Conservation (phyloP, 2,329 filamentous ascomycete genomes). For the Colletotrichum sp. region DNA sequence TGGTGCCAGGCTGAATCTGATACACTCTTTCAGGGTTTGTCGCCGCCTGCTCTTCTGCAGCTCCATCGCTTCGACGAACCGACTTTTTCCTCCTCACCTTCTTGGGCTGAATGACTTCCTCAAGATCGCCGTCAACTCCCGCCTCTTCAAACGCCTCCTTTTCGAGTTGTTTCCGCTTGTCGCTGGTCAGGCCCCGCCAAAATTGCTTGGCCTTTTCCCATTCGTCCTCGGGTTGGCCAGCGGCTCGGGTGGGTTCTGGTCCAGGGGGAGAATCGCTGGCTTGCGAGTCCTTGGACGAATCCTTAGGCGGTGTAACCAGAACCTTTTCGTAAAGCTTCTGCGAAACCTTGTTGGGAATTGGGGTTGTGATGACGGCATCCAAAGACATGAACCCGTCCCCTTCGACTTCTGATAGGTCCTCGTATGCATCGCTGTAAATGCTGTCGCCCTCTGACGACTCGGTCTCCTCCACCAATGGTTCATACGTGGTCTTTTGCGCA, state of each 20-base stretch:
- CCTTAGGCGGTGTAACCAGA: not conserved
- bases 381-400: conserved; percentile 74
- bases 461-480: conserved; percentile 37
- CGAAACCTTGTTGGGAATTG: conserved; percentile 22
- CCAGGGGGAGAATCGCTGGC: not conserved
- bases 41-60: conserved; percentile 2
- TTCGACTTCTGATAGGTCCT: conserved; percentile 71
- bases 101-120: conserved; percentile 34
- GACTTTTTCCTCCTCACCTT: conserved; percentile 40
- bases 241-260: not conserved
- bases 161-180: conserved; percentile 68
- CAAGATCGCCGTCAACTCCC: conserved; percentile 50
- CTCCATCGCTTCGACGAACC: conserved; percentile 23
- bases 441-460: conserved; percentile 53
- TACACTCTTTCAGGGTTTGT: conserved; percentile 35
- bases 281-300: not conserved
- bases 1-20: conserved; percentile 42
- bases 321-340: conserved; percentile 19
- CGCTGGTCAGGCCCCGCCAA: conserved; percentile 69
- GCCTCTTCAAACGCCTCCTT: conserved; percentile 60
- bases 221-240: conserved; percentile 42
- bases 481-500: not conserved
- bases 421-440: conserved; percentile 79
- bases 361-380: conserved; percentile 62
- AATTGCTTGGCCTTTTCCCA: conserved; percentile 75